Evolutionary conservation across 2,329 filamentous ascomycete genomes (phyloP), one percentile per base, ranked within the genome.

Genomic region (Neocucurbitaria cava): DNA sequence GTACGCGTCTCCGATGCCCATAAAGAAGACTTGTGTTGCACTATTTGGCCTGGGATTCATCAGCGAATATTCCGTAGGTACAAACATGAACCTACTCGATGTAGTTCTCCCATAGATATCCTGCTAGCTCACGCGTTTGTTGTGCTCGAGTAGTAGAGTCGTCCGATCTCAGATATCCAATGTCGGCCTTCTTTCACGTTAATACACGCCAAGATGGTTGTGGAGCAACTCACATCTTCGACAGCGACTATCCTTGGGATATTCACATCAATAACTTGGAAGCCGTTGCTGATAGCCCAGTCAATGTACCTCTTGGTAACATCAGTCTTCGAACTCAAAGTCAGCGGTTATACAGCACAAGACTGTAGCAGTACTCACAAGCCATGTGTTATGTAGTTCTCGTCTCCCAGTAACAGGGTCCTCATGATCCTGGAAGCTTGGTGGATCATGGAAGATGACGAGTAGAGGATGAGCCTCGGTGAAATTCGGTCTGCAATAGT

Each of bases 71-170:
- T n/a, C 15, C 5, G 7, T 21, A n/a, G 0, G 26, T 39, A 15
- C 11, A 3, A 8, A 6, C 4, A 4, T 21, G 18, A 15, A 63
- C 80, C 65, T 75, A 86, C 80, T 96, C 91, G 18, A 99, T 87
- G 70, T 97, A 97, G 71, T 99, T 99, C 66, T 97, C 93, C 95
- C 95, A 99, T 13, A 99, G 80, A 69, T 96, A 98, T 56, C 85
- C 87, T 4, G 94, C 86, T 10, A 97, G 79, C 56, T 94, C 88
- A 58, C 89, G 87, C 0, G 82, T 83, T 49, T 81, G 81, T 21
- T 73, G 73, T 8, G 69, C 71, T 30, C 78, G 73, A 46, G 62
- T 57, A 24, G 74, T 72, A 13, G 69, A 54, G 18, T 67, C 56
- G 85, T 87, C 73, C 85, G 85, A 49, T 71, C 77, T 63, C 61